Evolutionary conservation across 1,284 basidiomycete genomes (phyloP), one percentile per base, ranked within the genome.

Genomic region (Anthracocystis walkeri): DNA sequence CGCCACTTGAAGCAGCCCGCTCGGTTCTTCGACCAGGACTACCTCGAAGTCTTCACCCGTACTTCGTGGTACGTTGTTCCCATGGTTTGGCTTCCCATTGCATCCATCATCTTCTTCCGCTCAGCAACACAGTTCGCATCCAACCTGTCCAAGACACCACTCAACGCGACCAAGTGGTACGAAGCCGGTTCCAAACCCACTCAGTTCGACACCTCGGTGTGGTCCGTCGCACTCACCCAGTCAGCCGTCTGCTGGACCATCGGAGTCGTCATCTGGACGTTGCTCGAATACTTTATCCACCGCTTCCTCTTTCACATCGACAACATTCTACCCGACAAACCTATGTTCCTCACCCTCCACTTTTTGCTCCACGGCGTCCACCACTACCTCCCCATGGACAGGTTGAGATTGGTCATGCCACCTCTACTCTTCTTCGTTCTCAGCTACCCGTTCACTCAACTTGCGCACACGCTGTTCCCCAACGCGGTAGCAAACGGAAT

Each of bases 241-340:
- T 29, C 76, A 89, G 91, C 80, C 87, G 90, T 1, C 58, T 89
- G 33, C 74, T 87, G 1, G 94, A 90, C 87, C 94, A 93, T 88
- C 83, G 96, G 96, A 11, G 93, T 93, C 85, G 46, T 97, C 56
- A 89, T 97, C 77, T 99, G 96, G 96, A 98, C 96, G 0, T 85
- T 98, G 68, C 87, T 99, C 85, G 97, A 99, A 86, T 99, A 99
- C 86, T 87, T 88, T n/a, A 87, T 99, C 82, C 97, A 99, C 87
- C 92, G 96, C 33, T 98, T 97, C 90, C 87, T 99, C 58, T 99
- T 99, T 90, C 97, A 99, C 87, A 88, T 99, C 78, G 97, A 99
- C 86, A 87, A 91, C n/a, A 85, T 89, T 79, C 89, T 99, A 16
- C 97, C 96, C 7, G 96, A 98, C 86, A 88, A 88, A 63, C 91